Evolutionary conservation across 495 filamentous ascomycete genomes (phyloP), one percentile per base, ranked within the genome.

Genomic region (Tricharina praecox): DNA sequence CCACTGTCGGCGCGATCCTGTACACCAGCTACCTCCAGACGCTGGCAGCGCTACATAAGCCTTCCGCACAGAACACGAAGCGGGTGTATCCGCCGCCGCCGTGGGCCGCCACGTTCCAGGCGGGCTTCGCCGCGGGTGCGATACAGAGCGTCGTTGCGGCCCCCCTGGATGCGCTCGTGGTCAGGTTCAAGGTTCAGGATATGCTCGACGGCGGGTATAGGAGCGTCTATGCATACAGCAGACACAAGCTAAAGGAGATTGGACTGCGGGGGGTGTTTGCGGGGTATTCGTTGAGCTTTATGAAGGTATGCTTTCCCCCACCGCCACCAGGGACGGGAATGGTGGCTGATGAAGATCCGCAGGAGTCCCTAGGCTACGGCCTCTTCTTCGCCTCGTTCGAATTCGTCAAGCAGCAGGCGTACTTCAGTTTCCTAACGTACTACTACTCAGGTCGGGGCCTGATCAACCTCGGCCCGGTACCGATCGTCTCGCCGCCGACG

Each of bases 11-110:
- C 13, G 85, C 82, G 18, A 72, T 93, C 7, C 70, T 93, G 4
- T 93, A 93, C 59, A 92, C 85, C 13, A 77, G 76, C 30, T 93
- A 93, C 56, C 76, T 94, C 24, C 82, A 90, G 53, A 74, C 78
- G 34, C 70, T 94, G 13, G 79, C 77, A 13, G 54, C 60, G 11
- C 69, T 93, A 3, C 78, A 94, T 56, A 71, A 78, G 43, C 82
- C 84, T 9, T 75, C 79, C 32, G 76, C 76, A 2, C 71, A 72
- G 39, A 72, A 76, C 8, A 67, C 67, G 19, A 84, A 81, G 53
- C 74, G 82, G 18, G 67, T 81, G 4, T 86, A 82, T 55, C 84
- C 86, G 1, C 81, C 86, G 9, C 77, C 85, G 3, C 66, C 72
- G 0, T 69, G 75, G 0, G 56, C 60, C 1, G 63, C 72, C 33